A percentile compares a stretch with the other conserved stretches of the same genome.
These are phyloP conservation scores for Casaregolazyma suthepensis DNA, from an alignment of 1,139 yeast genomes.

Conservation along the genomic window DNA sequence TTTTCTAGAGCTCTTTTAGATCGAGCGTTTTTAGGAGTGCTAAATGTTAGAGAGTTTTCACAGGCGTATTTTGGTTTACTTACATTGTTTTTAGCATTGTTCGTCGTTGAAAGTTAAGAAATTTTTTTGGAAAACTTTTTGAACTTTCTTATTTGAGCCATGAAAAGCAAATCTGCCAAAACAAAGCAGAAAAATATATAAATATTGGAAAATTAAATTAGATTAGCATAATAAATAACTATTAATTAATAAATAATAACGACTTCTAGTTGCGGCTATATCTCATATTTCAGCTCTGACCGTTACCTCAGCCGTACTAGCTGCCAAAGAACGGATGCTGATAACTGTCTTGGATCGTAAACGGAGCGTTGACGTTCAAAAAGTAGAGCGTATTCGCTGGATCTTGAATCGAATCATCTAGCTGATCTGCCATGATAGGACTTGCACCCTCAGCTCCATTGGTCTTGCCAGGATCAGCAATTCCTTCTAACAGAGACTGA, in stretches of 20 bases:
- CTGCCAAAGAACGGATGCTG: slow-evolving; percentile 5
- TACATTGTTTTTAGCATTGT: slow-evolving; percentile 18
- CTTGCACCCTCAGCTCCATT: background rate
- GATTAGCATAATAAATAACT: too few relatives aligned
- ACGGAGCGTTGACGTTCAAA: slow-evolving; percentile 5
- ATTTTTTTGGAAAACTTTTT: slow-evolving; percentile 4
- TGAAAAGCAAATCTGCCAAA: background rate
- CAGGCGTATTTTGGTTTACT: slow-evolving; percentile 5
- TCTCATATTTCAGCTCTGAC: background rate
- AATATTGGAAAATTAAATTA: too few relatives aligned
- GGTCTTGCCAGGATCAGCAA: background rate
- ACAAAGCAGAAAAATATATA: too few relatives aligned
- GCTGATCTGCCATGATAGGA: background rate
- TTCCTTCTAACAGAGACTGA: background rate
- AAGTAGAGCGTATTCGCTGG: background rate
- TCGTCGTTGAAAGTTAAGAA: background rate
- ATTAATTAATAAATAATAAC: background rate
- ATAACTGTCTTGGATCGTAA: background rate
- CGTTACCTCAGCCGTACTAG: background rate
- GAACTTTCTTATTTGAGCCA: background rate
- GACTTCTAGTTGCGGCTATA: background rate
- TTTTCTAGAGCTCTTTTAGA: slow-evolving; percentile 91
- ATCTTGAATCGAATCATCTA: background rate
- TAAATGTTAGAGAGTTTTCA: slow-evolving; percentile 11
- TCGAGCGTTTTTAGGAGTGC: slow-evolving; percentile 89